A percentile compares a stretch with the other conserved stretches of the same genome.
phyloP scores from a whole-genome alignment of 371 early-diverging fungal genomes.

The Synchytrium microbalum region DNA sequence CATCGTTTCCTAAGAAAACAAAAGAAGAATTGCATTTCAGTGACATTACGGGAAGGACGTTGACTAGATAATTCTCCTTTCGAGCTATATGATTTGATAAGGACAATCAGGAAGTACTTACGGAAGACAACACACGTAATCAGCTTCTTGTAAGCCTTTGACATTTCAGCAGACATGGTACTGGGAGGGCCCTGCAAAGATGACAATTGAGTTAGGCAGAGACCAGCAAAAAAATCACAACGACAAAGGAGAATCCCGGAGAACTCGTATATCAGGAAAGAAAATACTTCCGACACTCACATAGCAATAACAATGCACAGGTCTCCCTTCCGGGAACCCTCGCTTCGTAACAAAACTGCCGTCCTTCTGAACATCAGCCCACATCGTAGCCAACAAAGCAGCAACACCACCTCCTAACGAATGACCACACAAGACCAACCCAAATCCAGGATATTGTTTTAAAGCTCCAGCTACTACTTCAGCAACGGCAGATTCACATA shows the following conservation, averaged over 20 bases:
- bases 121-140: neutral
- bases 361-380: slow-evolving; percentile 36
- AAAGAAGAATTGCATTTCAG: no score
- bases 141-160: neutral
- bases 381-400: slow-evolving; percentile 29
- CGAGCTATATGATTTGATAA: no score
- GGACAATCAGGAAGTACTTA: neutral
- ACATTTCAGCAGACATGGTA: neutral
- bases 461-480: neutral
- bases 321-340: slow-evolving; percentile 17
- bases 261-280: slow-evolving; percentile 14
- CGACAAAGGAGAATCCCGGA: no score
- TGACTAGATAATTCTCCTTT: no score
- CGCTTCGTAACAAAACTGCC: slow-evolving; percentile 2
- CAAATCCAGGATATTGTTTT: slow-evolving; percentile 2
- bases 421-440: slow-evolving; percentile 37
- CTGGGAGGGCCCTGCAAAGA: neutral
- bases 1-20: slow-evolving; percentile 27
- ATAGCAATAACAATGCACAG: slow-evolving; percentile 17
- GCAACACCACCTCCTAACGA: slow-evolving; percentile 38
- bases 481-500: slow-evolving; percentile 6
- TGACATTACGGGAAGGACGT: no score
- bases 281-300: slow-evolving; percentile 9
- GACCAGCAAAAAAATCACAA: slow-evolving; percentile 13
- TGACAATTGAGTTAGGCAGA: slow-evolving; percentile 5